Conservation (phyloP, 1,284 basidiomycete genomes). For the Puccinia coronata region DNA sequence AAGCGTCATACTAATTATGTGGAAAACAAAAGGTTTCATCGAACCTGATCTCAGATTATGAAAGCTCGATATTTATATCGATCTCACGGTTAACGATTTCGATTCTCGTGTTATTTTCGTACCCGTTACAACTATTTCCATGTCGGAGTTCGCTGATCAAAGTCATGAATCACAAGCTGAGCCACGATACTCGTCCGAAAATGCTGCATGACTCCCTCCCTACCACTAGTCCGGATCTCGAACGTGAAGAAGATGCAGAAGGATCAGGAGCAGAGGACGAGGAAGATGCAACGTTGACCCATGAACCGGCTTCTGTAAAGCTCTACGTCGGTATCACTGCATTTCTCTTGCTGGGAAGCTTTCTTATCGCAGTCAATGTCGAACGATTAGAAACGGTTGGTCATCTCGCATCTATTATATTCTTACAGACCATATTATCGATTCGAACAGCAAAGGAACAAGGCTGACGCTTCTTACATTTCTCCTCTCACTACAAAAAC, state of each 20-base stretch:
- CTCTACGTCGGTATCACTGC: slow-evolving; percentile 70
- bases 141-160: slow-evolving; percentile 91
- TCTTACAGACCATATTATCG: background rate
- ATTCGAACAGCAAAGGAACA: background rate
- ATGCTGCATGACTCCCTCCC: background rate
- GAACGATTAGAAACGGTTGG: slow-evolving; percentile 63
- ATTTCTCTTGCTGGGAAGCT: slow-evolving; percentile 67
- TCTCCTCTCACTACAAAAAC: background rate
- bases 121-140: slow-evolving; percentile 89
- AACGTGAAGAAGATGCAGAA: slow-evolving; percentile 54
- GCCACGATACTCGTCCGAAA: background rate
- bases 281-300: slow-evolving; percentile 35
- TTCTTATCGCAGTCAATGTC: slow-evolving; percentile 77
- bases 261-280: background rate
- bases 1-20: background rate
- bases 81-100: slow-evolving; percentile 91
- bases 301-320: slow-evolving; percentile 64
- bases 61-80: slow-evolving; percentile 87
- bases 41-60: slow-evolving; percentile 64
- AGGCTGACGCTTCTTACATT: slow-evolving; percentile 5
- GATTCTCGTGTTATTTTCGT: slow-evolving; percentile 67
- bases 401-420: slow-evolving; percentile 58
- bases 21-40: slow-evolving; percentile 33
- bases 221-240: background rate
- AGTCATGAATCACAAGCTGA: slow-evolving; percentile 64